Evolutionary conservation across 352 stramenopile species (phyloP), one percentile per base, ranked within the genome.

Genomic region (Phytopythium ostracodes): DNA sequence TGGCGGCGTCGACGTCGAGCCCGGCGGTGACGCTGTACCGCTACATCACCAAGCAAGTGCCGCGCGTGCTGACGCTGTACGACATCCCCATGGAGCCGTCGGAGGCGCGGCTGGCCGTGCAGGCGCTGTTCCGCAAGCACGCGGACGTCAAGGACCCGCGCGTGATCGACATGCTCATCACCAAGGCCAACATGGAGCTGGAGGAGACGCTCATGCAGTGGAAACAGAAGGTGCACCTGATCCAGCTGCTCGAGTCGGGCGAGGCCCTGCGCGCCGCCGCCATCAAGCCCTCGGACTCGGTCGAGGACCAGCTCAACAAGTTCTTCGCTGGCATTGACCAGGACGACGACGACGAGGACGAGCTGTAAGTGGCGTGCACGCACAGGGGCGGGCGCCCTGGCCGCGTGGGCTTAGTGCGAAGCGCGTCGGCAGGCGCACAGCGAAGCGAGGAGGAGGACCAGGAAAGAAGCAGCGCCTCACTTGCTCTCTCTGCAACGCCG

Each of bases 201-300:
- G 96, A 99, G 77, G 96, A 98, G 72, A 98, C 94, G 50, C 81
- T 99, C 64, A 93, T 95, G 89, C 96, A 98, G 78, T 98, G 97
- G 89, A 99, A 99, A 75, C 96, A 99, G 80, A 98, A 98, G 72
- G 84, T 91, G 14, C 96, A 99, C 70, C 79, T 99, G 53, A 35
- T 98, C 18, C 88, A 70, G 75, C 74, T 96, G 71, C 67, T 96
- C 56, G 84, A 96, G 44, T 66, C 72, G 14, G 87, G 76, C 57
- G 59, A 75, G 29, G 72, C 79, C 56, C 79, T 96, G 63, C 82
- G 82, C 49, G 51, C 65, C 31, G 57, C 68, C 24, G 36, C 54
- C 35, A 50, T 74, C 56, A 83, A 80, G 65, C 70, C 71, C 51
- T 47, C 65, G 25, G 64, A 78, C 65, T 76, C 77, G 40, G 59